Conservation (phyloP, 768 basidiomycete species). For the Scleroderma citrinum region DNA sequence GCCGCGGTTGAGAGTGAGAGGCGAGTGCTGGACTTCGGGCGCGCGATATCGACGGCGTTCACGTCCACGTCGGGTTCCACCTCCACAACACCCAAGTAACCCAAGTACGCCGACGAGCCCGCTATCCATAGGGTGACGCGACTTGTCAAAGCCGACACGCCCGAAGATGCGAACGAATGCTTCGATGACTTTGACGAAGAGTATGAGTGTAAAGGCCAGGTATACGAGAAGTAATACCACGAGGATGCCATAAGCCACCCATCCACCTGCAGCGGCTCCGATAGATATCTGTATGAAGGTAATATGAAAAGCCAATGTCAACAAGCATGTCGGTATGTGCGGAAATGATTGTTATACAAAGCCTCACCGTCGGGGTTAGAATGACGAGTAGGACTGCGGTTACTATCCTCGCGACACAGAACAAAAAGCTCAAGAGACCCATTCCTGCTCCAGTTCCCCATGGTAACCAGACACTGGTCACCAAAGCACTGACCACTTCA, state of each 20-base stretch:
- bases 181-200: slow-evolving; percentile 81
- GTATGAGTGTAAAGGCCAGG: slow-evolving; percentile 74
- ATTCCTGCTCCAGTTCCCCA: slow-evolving; percentile 97
- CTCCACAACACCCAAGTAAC: slow-evolving; percentile 60
- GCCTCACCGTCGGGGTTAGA: slow-evolving; percentile 76
- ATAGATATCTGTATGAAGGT: slow-evolving; percentile 63
- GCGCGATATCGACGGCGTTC: slow-evolving; percentile 20
- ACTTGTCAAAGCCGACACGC: slow-evolving; percentile 78
- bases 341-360: neutral
- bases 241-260: slow-evolving; percentile 93
- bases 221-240: slow-evolving; percentile 79
- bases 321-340: slow-evolving; percentile 5
- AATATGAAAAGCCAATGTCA: slow-evolving; percentile 1
- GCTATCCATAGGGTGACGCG: slow-evolving; percentile 70
- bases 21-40: slow-evolving; percentile 16
- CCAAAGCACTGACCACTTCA: slow-evolving; percentile 80
- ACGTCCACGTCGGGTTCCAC: slow-evolving; percentile 35
- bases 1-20: slow-evolving; percentile 10
- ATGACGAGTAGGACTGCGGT: slow-evolving; percentile 88
- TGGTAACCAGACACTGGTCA: slow-evolving; percentile 91
- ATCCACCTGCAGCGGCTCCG: slow-evolving; percentile 72
- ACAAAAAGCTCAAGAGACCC: slow-evolving; percentile 92
- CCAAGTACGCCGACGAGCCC: slow-evolving; percentile 85
- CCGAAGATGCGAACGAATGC: slow-evolving; percentile 74
- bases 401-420: slow-evolving; percentile 86